Evolutionary conservation across 2,329 filamentous ascomycete genomes (phyloP), one percentile per base, ranked within the genome.

Genomic region (Colletotrichum sp.): DNA sequence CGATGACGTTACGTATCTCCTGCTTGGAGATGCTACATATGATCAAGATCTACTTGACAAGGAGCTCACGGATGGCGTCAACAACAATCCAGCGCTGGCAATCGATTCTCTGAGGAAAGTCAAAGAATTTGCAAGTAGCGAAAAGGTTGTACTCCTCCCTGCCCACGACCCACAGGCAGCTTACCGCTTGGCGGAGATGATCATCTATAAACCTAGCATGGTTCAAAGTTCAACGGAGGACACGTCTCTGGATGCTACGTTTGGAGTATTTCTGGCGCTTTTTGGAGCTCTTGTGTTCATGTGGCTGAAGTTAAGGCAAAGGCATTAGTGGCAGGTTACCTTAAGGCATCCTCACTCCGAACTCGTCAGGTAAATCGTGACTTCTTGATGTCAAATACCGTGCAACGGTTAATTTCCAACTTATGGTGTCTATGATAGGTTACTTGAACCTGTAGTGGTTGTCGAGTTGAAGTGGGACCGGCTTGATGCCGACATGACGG

Each of bases 11-110:
- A 28, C 55, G 16, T 59, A 59, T 28, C 24, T 59, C 55, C 55
- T 59, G 21, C 24, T 59, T 59, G 55, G 55, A 6, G 32, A 65
- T 65, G 62, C 62, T 12, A 65, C 62, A 21, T 65, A 65, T 39
- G 62, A 65, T 18, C 62, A 65, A 26, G 62, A 65, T 21, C 32
- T 65, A 36, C 62, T 65, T 36, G 62, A 65, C 9, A 12, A 65
- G 21, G 62, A 65, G 21, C 62, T 28, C 21, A 65, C 62, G 7
- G 32, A 65, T 26, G 62, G 62, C 3, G 62, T 65, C 62, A 65
- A 65, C 16, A 65, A 21, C 15, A 65, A 65, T 24, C 62, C 62
- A 21, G 18, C 18, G 18, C 62, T 65, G 5, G 62, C 62, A 5
- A 36, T 65, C 9, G 62, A 59, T 9, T 59, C 55, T 59, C 16